These are phyloP conservation scores for Nicotiana otophora DNA, from an alignment of 257 asterid genomes.

Conservation along the genomic window DNA sequence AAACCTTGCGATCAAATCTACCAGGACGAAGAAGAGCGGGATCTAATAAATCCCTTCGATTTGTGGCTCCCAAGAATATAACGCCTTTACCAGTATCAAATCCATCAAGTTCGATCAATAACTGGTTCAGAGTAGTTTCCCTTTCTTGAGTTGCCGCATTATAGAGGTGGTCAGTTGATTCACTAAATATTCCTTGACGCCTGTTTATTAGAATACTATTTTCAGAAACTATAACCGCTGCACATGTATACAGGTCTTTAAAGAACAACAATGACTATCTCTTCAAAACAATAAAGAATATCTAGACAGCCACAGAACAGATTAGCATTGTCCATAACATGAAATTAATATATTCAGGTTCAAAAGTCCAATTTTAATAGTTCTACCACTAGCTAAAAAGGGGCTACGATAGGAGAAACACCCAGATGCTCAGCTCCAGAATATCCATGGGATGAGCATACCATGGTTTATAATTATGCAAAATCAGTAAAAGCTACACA, in stretches of 20 bases:
- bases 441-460: not conserved
- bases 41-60: constrained; percentile 90
- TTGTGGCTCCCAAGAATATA: constrained; percentile 95
- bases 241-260: not conserved
- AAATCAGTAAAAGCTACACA: not conserved
- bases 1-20: constrained; percentile 97
- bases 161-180: constrained; percentile 44
- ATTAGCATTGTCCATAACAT: not conserved
- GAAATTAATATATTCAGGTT: not conserved
- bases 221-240: not conserved
- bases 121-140: constrained; percentile 96
- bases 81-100: constrained; percentile 99
- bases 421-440: not conserved
- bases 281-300: not conserved
- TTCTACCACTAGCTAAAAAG: not conserved
- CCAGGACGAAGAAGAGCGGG: constrained; percentile 99
- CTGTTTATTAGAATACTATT: constrained; percentile 33
- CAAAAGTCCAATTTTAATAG: not conserved
- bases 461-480: not conserved
- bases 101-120: constrained; percentile 92
- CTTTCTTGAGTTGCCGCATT: constrained; percentile 94
- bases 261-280: not conserved
- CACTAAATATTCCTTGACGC: constrained; percentile 77
- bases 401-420: not conserved
- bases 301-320: not conserved